Percentiles rank a stretch among this genome's conserved stretches.
Conservation (phyloP, 148 eudicot genomes). For the Fagopyrum tataricum region DNA sequence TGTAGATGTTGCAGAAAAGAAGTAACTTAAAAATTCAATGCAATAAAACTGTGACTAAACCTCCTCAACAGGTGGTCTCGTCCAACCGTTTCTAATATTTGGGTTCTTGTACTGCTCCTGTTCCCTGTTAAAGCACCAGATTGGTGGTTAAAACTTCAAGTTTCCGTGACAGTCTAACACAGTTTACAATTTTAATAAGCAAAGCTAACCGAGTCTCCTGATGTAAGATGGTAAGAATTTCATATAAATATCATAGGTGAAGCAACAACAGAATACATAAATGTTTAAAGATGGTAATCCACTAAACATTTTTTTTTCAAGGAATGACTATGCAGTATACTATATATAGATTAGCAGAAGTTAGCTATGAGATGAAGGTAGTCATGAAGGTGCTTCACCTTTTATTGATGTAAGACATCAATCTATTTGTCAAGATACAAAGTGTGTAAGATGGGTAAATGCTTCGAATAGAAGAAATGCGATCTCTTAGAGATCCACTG, state of each 20-base stretch:
- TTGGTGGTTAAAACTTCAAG: neutral
- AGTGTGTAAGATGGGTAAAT: slow-evolving; percentile 74
- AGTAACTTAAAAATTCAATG: slow-evolving; percentile 9
- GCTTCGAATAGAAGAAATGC: slow-evolving; percentile 50
- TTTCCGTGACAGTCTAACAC: neutral
- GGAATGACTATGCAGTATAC: neutral
- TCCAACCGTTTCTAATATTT: slow-evolving; percentile 42
- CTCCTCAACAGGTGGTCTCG: slow-evolving; percentile 88
- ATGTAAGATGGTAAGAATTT: neutral
- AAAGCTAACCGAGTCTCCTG: neutral
- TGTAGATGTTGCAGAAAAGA: neutral
- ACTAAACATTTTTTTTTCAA: slow-evolving; percentile 1
- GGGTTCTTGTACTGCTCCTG: slow-evolving; percentile 70
- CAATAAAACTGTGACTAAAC: slow-evolving; percentile 22
- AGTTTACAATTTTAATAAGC: neutral
- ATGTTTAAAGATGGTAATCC: neutral
- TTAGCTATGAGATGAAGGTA: neutral
- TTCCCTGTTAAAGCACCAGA: slow-evolving; percentile 33
- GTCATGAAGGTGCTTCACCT: slow-evolving; percentile 41
- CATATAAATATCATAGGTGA: neutral
- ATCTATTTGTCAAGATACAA: slow-evolving; percentile 66
- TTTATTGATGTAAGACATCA: slow-evolving; percentile 79
- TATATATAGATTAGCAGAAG: neutral
- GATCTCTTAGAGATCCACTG: slow-evolving; percentile 50
- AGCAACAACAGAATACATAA: neutral